Base-by-base conservation (phyloP, 768 basidiomycete species). In the Macrocybe gigantea region DNA sequence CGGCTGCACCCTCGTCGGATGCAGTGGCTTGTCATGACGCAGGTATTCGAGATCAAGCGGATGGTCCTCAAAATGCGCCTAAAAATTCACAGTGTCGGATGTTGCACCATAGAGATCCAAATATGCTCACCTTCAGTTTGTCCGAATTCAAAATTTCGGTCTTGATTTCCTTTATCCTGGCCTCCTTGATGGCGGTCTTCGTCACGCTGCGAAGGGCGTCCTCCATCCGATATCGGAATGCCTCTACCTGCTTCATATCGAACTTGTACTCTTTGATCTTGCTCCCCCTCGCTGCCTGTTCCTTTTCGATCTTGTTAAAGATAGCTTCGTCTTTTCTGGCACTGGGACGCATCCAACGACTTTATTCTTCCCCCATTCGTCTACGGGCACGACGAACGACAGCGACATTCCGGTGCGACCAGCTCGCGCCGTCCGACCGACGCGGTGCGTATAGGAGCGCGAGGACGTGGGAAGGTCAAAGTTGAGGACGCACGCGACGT, bases 61-160 rank as follows among this genome's bases (percentile, higher is more conserved):
- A 60, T 98, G 93, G 60, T 97, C 93, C 60, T 97, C 93, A 53
- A 99, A 97, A 65, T 98, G 95, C 5, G 93, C 92, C 94, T 97
- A 58, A 2, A 14, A 37, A 53, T 48, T 33, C 32, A 9, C 30
- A 38, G 48, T 50, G 9, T 51, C 38, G 36, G 33, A 31, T 42
- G 36, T 5, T 35, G 41, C 34, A 47, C 15, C 37, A 45, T 38
- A n/a, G 38, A 10, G 12, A 41, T 41, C 13, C 5, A 22, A 31
- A 33, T n/a, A 10, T 10, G 44, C 78, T 33, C 49, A 93, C 94
- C 80, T 97, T 97, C 41, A 98, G 79, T 67, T 94, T 97, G 59
- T 95, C 93, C 38, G 92, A 94, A 62, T 96, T 94, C 54, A 99
- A 64, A 34, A 98, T 84, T 65, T 99, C 96, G 31, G 83, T 69